A percentile compares a stretch with the other conserved stretches of the same genome.
Conservation (phyloP, 495 filamentous ascomycete species). For the Daldinia grandis region DNA sequence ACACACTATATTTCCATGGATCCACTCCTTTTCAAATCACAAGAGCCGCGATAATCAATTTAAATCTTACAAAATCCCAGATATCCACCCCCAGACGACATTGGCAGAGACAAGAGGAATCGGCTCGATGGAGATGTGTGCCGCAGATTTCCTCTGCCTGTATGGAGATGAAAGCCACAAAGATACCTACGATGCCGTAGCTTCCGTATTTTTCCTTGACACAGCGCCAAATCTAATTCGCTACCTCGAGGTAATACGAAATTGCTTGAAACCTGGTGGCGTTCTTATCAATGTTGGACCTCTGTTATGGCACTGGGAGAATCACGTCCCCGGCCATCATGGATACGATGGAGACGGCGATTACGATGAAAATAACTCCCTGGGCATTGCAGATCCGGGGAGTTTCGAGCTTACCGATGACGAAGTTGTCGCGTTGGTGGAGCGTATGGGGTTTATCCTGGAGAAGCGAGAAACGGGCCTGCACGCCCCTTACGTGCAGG, state of each 20-base stretch:
- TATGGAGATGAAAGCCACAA: conserved; percentile 69
- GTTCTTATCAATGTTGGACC: conserved; percentile 91
- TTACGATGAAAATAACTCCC: conserved; percentile 53
- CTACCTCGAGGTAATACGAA: conserved; percentile 82
- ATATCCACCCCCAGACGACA: conserved; percentile 72
- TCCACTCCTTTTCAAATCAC: conserved; percentile 83
- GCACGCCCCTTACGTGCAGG: conserved; percentile 82
- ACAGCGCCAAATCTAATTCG: conserved; percentile 91
- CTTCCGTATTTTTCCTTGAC: conserved; percentile 94
- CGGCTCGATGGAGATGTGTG: conserved; percentile 83
- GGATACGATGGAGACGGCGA: conserved; percentile 56
- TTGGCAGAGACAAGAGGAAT: conserved; percentile 54
- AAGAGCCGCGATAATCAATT: conserved; percentile 74
- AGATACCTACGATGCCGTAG: conserved; percentile 78
- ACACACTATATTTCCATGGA: conserved; percentile 82
- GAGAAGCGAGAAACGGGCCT: conserved; percentile 64
- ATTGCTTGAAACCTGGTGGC: conserved; percentile 80
- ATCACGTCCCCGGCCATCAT: conserved; percentile 56
- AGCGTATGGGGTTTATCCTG: conserved; percentile 79
- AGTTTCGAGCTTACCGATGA: conserved; percentile 87
- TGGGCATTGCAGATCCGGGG: conserved; percentile 78
- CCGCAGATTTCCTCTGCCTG: conserved; percentile 81
- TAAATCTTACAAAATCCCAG: conserved; percentile 73
- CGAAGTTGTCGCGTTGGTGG: conserved; percentile 80
- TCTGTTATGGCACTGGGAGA: conserved; percentile 88